Conservation (phyloP, 805 yeast species). For the Yarrowia osloensis region DNA sequence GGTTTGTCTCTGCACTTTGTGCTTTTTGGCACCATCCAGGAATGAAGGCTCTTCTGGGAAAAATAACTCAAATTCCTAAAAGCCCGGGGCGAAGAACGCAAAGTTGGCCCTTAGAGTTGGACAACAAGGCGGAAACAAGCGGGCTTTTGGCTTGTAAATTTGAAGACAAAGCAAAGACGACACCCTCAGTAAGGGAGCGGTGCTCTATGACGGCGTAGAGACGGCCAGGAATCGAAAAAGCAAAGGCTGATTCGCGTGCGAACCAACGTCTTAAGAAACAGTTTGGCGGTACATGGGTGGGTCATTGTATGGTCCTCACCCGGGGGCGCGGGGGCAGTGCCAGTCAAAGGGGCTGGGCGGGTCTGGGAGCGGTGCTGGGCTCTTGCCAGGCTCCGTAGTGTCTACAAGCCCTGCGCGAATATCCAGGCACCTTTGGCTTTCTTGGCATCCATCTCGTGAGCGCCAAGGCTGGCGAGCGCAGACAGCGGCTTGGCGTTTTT, state of each 20-base stretch:
- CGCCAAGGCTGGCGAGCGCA: slow-evolving; percentile 11
- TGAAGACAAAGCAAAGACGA: slow-evolving; percentile 13
- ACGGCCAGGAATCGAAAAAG: background rate
- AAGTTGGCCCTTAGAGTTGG: slow-evolving; percentile 1
- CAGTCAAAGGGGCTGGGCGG: background rate
- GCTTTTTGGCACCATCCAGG: slow-evolving; percentile 10
- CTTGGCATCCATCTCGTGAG: slow-evolving; percentile 26
- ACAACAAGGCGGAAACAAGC: slow-evolving; percentile 13
- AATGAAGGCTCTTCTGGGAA: slow-evolving; percentile 16
- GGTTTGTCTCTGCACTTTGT: background rate
- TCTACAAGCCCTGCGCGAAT: slow-evolving; percentile 10
- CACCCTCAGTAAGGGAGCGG: background rate
- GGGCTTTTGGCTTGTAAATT: background rate
- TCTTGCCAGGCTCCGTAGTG: background rate
- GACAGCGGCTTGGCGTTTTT: background rate
- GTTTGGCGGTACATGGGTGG: background rate
- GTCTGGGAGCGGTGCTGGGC: background rate
- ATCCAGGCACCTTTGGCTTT: background rate
- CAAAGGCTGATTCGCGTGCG: slow-evolving; percentile 9
- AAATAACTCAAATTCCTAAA: slow-evolving; percentile 12
- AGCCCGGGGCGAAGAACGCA: slow-evolving; percentile 25
- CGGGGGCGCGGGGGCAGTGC: too few relatives aligned
- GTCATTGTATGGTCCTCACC: background rate
- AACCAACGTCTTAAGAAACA: background rate
- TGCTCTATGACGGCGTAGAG: background rate